phyloP scores from a whole-genome alignment of 2,329 filamentous ascomycete genomes.

The Penicillium fuscoglaucum region DNA sequence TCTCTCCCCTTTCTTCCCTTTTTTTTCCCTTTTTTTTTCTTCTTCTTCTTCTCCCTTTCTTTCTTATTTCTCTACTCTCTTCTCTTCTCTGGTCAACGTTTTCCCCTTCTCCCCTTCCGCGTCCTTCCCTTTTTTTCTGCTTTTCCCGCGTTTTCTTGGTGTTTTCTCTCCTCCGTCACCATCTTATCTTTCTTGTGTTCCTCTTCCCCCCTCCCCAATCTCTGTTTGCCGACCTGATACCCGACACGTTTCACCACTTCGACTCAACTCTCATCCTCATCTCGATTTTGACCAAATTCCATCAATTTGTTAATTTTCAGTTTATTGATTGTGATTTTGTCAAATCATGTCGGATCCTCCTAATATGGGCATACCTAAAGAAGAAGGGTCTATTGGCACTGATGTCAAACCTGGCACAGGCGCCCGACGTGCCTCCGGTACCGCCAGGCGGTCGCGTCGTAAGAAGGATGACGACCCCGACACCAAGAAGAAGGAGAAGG shows the following conservation, averaged over 20 bases:
- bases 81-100: conserved; percentile 9
- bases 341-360: conserved; percentile 35
- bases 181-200: conserved; percentile 14
- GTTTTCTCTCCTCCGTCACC: conserved; percentile 11
- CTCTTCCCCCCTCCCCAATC: conserved; percentile 1
- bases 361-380: conserved; percentile 25
- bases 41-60: conserved; percentile 11
- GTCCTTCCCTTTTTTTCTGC: conserved; percentile 11
- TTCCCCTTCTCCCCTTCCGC: conserved; percentile 15
- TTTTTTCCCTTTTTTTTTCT: conserved; percentile 13
- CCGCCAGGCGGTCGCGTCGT: conserved; percentile 39
- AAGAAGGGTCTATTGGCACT: conserved; percentile 27
- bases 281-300: conserved; percentile 15
- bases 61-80: conserved; percentile 12
- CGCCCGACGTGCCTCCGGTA: conserved; percentile 35
- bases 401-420: conserved; percentile 27
- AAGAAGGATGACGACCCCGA: conserved; percentile 43
- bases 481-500: conserved; percentile 33
- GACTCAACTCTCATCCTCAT: conserved; percentile 1
- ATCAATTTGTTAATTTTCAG: conserved; percentile 17
- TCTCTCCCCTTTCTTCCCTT: conserved; percentile 29
- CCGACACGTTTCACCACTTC: conserved; percentile 15
- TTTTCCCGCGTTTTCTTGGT: conserved; percentile 17
- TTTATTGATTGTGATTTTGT: background rate
- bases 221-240: conserved; percentile 7